Conservation (phyloP, 2,329 filamentous ascomycete species). For the Pyricularia pennisetigena region DNA sequence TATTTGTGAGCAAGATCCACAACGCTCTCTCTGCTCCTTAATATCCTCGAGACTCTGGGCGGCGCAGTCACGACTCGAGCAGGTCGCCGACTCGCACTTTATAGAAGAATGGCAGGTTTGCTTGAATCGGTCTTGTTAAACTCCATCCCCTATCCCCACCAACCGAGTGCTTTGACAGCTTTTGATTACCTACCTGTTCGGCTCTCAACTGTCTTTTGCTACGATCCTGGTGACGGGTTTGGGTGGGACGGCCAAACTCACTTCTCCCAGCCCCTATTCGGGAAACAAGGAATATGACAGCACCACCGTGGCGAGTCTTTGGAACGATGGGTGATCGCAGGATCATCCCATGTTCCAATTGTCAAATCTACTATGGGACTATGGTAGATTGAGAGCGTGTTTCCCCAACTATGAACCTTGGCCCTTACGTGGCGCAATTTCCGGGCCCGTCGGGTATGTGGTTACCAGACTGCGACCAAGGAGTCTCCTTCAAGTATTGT, state of each 20-base stretch:
- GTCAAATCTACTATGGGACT: no score
- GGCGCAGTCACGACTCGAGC: neutral
- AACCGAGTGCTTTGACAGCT: neutral
- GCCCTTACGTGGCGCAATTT: neutral
- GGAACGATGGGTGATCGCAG: neutral
- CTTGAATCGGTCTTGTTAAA: neutral
- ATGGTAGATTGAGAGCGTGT: neutral
- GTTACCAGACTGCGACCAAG: neutral
- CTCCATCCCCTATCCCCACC: neutral
- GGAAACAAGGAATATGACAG: neutral
- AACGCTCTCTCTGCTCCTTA: neutral
- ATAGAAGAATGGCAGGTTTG: neutral
- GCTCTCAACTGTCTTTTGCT: neutral
- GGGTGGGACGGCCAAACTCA: neutral
- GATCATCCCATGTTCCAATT: neutral
- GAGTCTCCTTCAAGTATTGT: neutral
- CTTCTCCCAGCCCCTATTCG: neutral
- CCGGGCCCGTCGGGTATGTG: neutral
- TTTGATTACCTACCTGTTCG: neutral
- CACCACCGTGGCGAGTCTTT: neutral
- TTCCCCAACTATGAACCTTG: neutral
- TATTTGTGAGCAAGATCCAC: neutral
- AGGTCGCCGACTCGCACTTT: neutral
- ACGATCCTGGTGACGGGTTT: neutral
- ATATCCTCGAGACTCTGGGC: neutral